Evolutionary conservation across 2,329 filamentous ascomycete species (phyloP).

Genomic region (Aspergillus caelatus): DNA sequence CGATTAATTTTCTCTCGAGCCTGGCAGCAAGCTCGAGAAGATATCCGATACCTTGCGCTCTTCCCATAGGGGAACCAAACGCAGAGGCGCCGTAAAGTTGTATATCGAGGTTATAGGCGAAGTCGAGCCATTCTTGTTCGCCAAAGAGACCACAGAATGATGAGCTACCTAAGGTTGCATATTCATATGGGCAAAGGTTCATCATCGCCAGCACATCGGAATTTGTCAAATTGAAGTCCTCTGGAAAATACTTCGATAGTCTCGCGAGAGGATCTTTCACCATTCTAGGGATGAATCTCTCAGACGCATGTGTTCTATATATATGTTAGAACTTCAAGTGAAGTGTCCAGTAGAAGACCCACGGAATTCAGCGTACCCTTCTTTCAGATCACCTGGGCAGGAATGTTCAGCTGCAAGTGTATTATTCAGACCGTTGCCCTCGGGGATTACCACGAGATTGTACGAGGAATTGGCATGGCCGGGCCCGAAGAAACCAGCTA

Average conservation of each 20-base stretch:
- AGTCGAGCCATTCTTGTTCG: conserved; percentile 57
- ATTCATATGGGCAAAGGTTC: conserved; percentile 59
- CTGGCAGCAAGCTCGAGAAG: conserved; percentile 55
- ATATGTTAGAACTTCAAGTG: no score
- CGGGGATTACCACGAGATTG: conserved; percentile 53
- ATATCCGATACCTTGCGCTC: conserved; percentile 57
- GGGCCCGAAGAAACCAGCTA: conserved; percentile 31
- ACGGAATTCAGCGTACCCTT: conserved; percentile 10
- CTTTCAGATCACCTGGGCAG: conserved; percentile 30
- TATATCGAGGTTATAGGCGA: conserved; percentile 56
- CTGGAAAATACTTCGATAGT: conserved; percentile 51
- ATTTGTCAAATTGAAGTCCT: conserved; percentile 52
- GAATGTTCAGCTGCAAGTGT: conserved; percentile 49
- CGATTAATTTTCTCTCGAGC: conserved; percentile 51
- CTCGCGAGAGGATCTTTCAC: conserved; percentile 50
- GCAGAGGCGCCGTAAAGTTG: conserved; percentile 51
- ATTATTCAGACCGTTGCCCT: conserved; percentile 55
- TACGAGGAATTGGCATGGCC: conserved; percentile 21
- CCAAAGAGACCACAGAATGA: conserved; percentile 59
- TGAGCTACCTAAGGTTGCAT: conserved; percentile 52
- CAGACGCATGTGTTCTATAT: conserved; percentile 27
- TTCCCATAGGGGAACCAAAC: conserved; percentile 53
- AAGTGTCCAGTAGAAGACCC: not conserved
- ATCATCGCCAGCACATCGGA: conserved; percentile 57
- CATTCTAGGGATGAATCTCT: conserved; percentile 49